Conservation (phyloP, 2,329 filamentous ascomycete genomes). For the Aspergillus proliferans region DNA sequence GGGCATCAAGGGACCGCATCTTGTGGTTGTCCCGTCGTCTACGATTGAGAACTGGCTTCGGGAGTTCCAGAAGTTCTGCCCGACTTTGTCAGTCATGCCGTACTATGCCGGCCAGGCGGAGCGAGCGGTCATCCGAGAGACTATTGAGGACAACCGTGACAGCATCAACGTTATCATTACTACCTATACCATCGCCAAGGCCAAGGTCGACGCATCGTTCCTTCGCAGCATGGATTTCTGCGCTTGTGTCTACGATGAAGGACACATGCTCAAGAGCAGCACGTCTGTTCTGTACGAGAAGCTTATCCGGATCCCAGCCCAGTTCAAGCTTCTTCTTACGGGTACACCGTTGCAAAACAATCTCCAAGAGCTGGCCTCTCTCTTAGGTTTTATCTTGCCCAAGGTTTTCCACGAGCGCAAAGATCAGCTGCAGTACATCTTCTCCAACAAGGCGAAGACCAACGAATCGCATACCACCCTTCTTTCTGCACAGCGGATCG, state of each 20-base stretch:
- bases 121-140: constrained; percentile 61
- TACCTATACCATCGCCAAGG: constrained; percentile 62
- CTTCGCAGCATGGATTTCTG: constrained; percentile 54
- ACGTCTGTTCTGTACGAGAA: constrained; percentile 75
- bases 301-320: constrained; percentile 67
- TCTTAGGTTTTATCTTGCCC: constrained; percentile 92
- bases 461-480: constrained; percentile 69
- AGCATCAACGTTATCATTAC: constrained; percentile 65
- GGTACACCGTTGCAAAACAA: constrained; percentile 97
- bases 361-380: constrained; percentile 79
- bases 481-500: constrained; percentile 79
- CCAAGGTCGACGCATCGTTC: constrained; percentile 57
- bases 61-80: constrained; percentile 85
- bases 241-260: constrained; percentile 80
- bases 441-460: constrained; percentile 84
- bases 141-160: constrained; percentile 58
- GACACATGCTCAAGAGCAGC: constrained; percentile 85
- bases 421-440: constrained; percentile 76
- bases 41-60: constrained; percentile 93
- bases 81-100: constrained; percentile 62
- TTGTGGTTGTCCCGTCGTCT: constrained; percentile 87
- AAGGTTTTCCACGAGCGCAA: constrained; percentile 69
- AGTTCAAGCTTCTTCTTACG: constrained; percentile 80
- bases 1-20: constrained; percentile 62
- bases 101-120: constrained; percentile 67